Percentiles rank a stretch among this genome's conserved stretches.
Evolutionary conservation across 257 asterid genomes (phyloP).

Genomic region (Echium plantagineum): DNA sequence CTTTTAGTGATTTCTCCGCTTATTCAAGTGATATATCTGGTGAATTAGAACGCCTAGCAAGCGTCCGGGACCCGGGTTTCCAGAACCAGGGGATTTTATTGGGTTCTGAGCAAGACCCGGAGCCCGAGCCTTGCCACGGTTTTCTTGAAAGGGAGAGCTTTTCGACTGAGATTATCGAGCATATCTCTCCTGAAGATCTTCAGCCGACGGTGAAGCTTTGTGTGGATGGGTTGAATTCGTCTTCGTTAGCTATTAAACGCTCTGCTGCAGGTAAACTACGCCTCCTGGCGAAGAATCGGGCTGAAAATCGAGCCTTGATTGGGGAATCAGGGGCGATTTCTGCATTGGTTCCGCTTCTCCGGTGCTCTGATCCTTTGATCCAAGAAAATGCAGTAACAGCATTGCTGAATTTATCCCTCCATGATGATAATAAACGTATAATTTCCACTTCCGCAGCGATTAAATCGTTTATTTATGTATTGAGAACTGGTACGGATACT

Average conservation of each 20-base stretch:
- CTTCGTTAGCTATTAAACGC: constrained; percentile 53
- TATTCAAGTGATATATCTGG: constrained; percentile 86
- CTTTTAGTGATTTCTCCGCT: constrained; percentile 75
- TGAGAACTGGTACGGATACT: constrained; percentile 73
- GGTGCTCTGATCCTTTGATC: constrained; percentile 64
- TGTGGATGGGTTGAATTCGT: constrained; percentile 53
- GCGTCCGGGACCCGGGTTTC: constrained; percentile 31
- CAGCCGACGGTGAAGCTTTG: constrained; percentile 82
- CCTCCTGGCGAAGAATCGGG: constrained; percentile 63
- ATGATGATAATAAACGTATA: constrained; percentile 49
- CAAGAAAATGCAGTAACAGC: constrained; percentile 96
- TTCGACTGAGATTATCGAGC: constrained; percentile 79
- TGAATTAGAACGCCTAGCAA: constrained; percentile 77
- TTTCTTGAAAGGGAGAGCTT: constrained; percentile 62
- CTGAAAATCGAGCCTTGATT: constrained; percentile 79
- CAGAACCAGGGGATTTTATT: constrained; percentile 7
- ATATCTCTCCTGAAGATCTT: constrained; percentile 82
- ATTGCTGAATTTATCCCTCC: constrained; percentile 70
- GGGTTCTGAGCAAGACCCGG: constrained; percentile 33
- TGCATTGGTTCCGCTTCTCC: constrained; percentile 62
- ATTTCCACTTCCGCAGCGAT: constrained; percentile 52
- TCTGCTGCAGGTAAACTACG: constrained; percentile 86
- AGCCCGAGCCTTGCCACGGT: constrained; percentile 71
- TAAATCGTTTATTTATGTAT: constrained; percentile 62
- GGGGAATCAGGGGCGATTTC: constrained; percentile 87